Evolutionary conservation across 345 rosid species (phyloP).

Genomic region (Gossypioides kirkii): DNA sequence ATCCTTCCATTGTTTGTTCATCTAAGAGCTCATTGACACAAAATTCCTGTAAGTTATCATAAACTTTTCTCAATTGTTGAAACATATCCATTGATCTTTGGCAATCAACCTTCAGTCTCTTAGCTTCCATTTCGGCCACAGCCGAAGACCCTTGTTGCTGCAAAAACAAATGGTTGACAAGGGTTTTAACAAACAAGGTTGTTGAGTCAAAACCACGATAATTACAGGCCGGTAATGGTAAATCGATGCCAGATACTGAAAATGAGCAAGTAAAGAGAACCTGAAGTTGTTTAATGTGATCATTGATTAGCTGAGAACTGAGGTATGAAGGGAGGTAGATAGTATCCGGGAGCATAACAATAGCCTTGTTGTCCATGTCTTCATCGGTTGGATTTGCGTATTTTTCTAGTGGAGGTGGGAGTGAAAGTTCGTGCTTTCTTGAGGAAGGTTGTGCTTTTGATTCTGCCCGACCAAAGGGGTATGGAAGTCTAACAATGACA

Average conservation of each 20-base stretch:
- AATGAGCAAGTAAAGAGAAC: constrained; percentile 29
- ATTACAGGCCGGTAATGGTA: not conserved
- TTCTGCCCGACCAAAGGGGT: constrained; percentile 15
- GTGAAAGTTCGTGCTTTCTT: constrained; percentile 40
- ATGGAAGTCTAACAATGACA: constrained; percentile 42
- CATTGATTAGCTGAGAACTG: constrained; percentile 40
- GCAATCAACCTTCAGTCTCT: constrained; percentile 50
- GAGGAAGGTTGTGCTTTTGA: constrained; percentile 34
- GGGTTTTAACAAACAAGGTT: not conserved
- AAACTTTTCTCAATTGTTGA: constrained; percentile 57
- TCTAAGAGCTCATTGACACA: constrained; percentile 51
- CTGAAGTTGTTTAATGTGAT: constrained; percentile 69
- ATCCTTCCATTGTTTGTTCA: constrained; percentile 19
- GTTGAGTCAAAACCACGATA: not conserved
- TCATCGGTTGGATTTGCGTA: constrained; percentile 42
- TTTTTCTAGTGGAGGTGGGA: constrained; percentile 66
- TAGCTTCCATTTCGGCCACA: constrained; percentile 64
- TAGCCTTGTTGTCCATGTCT: constrained; percentile 24
- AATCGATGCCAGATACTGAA: not conserved
- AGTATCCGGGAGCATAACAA: constrained; percentile 36
- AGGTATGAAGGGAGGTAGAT: constrained; percentile 25
- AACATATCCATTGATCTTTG: constrained; percentile 36
- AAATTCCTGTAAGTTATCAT: constrained; percentile 53
- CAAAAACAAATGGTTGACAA: constrained; percentile 2
- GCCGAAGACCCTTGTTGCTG: constrained; percentile 56